Evolutionary conservation across 2,329 filamentous ascomycete species (phyloP), one percentile per base, ranked within the genome.

Genomic region (Claviceps capensis): DNA sequence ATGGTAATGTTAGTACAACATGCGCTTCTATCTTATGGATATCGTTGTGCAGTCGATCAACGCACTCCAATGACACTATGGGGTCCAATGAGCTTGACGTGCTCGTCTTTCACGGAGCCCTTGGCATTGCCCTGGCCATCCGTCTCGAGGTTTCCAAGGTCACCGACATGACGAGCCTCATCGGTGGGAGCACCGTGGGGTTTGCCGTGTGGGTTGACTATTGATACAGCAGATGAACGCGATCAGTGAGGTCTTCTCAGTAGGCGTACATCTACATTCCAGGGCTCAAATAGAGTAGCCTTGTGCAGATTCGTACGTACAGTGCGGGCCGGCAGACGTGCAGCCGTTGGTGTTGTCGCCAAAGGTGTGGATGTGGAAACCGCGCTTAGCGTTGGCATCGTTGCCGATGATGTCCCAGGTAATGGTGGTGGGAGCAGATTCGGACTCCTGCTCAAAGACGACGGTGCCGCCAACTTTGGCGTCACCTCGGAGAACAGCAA

Each of bases 341-440:
- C 93, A 98, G 72, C 93, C 93, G 76, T 98, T 98, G 79, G 93
- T 97, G 82, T 97, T 97, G 81, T 97, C 93, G 70, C 93, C 93
- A 67, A 95, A 98, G 72, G 93, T 88, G 79, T 98, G 93, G 67
- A 98, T 84, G 80, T 98, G 93, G 81, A 97, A 89, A 72, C 88
- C 93, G 74, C 93, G 91, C 83, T 95, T 82, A 67, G 93, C 90
- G 71, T 95, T 95, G 74, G 91, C 66, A 69, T 97, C 90, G 74
- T 96, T 78, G 74, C 93, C 91, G 57, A 80, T 78, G 73, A 98
- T 89, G 74, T 96, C 82, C 84, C 87, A 98, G 67, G 85, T 81
- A 76, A 98, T 79, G 70, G 78, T 91, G 68, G 93, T 97, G 62
- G 85, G 82, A 63, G 80, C 73, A 64, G 76, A 81, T 79, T 96